Percentiles rank a stretch among this genome's conserved stretches.
Conservation (phyloP, 306 rosid species). For the Adenanthera pavonina region DNA sequence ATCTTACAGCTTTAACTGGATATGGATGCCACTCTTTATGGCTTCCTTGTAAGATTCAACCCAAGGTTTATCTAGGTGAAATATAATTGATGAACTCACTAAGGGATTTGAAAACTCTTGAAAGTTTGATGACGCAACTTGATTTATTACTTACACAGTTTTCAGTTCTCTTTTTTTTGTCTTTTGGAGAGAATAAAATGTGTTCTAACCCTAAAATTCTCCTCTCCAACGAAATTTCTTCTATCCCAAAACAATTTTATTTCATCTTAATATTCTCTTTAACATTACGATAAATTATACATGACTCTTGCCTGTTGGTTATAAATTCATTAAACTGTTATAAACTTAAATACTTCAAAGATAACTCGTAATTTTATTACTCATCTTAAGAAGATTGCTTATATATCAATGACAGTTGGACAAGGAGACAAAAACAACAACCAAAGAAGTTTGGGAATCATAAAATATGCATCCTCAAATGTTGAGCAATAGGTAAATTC, state of each 20-base stretch:
- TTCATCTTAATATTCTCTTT: not conserved
- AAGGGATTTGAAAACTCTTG: not conserved
- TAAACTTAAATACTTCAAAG: not conserved
- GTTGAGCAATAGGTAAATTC: not conserved
- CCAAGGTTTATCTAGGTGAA: not conserved
- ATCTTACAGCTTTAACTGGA: conserved; percentile 12
- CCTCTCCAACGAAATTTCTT: not conserved
- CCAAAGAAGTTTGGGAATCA: not conserved
- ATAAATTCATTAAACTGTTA: not conserved
- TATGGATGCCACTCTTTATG: not conserved
- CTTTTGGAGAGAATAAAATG: not conserved
- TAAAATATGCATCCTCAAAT: not conserved
- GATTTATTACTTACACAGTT: not conserved
- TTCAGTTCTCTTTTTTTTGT: not conserved
- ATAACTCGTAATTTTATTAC: not conserved
- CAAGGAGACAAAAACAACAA: not conserved
- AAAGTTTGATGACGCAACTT: not conserved
- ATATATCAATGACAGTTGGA: not conserved
- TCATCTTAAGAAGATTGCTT: not conserved
- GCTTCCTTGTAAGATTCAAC: not conserved
- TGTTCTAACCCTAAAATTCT: not conserved
- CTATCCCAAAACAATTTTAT: not conserved
- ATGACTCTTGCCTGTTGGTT: not conserved
- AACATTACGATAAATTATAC: not conserved
- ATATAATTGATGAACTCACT: too few relatives aligned